Evolutionary conservation across 177 flowering plant species (phyloP), one percentile per base, ranked within the genome.

Genomic region (Telopea speciosissima): DNA sequence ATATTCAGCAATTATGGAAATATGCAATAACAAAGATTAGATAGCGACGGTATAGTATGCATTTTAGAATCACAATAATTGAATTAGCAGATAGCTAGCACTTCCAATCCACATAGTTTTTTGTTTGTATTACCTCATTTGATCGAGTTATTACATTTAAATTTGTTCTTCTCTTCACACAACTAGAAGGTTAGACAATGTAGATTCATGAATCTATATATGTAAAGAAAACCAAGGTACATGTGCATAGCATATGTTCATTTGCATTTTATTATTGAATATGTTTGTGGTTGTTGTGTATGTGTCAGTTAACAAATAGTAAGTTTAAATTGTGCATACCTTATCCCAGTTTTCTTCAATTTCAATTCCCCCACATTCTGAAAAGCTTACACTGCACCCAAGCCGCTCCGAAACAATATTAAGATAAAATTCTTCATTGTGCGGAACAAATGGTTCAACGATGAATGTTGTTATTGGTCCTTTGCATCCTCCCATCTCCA

Each of bases 311-410:
- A 52, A 49, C 45, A 67, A 62, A 13, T 23, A 66, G 59, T 0
- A 21, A 62, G 36, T 45, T 22, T 31, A 56, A 24, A 14, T 49
- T 19, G 8, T 22, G 49, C 24, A 71, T 82, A 88, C 94, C 91
- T 89, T 88, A 66, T 88, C 94, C 91, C 92, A 88, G 77, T 89
- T 89, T 80, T 89, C 92, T 74, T 89, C 91, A 63, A 88, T 89
- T 22, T 88, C 91, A 76, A 89, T 89, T 69, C 94, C 94, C 69
- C 94, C 94, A 74, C 92, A 89, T 61, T 89, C 90, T 26, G 94
- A 89, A 72, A 89, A 89, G 86, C 94, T 89, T 40, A 89, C 76
- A 80, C 86, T 85, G 80, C 82, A 67, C 25, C 94, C 94, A 66
- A 86, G 89, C 70, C 94, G 72, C 22, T 89, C 92, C 0, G 94